Conservation (phyloP, 768 basidiomycete species). For the Kwoniella sp. region DNA sequence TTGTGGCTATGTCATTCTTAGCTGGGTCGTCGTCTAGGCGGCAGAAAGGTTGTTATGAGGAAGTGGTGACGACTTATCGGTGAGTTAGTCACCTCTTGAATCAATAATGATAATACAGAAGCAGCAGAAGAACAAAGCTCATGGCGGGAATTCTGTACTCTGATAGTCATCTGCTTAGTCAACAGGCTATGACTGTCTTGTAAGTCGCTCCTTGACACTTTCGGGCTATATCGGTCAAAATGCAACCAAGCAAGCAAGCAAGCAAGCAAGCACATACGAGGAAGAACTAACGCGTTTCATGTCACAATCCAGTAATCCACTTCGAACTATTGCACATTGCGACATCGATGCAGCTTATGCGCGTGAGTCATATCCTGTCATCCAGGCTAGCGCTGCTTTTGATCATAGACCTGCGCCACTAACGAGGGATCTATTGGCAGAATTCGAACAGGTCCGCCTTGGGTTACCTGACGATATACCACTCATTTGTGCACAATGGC, state of each 20-base stretch:
- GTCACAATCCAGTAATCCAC: slow-evolving; percentile 42
- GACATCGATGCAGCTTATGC: slow-evolving; percentile 67
- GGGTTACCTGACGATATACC: slow-evolving; percentile 59
- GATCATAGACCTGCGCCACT: too few species aligned
- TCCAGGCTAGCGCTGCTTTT: too few species aligned
- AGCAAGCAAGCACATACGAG: too few species aligned
- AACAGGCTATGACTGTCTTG: slow-evolving; percentile 47
- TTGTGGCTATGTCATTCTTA: slow-evolving; percentile 39
- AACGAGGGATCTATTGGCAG: slow-evolving; percentile 55
- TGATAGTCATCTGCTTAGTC: slow-evolving; percentile 41
- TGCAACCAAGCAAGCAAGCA: too few species aligned
- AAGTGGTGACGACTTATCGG: slow-evolving; percentile 18
- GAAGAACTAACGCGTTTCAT: too few species aligned
- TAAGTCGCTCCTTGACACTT: too few species aligned
- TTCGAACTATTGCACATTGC: slow-evolving; percentile 78
- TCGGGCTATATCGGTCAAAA: too few species aligned
- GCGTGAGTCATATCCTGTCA: slow-evolving; percentile 63
- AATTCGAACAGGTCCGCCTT: slow-evolving; percentile 82
- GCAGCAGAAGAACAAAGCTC: neutral
- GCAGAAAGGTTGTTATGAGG: neutral
- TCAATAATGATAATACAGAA: neutral
- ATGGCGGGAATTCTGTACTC: neutral
- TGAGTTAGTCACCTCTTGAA: neutral
- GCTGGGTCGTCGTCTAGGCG: slow-evolving; percentile 23
- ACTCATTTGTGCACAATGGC: slow-evolving; percentile 49